Conservation (phyloP, 2,329 filamentous ascomycete species). For the Aspergillus sp. region DNA sequence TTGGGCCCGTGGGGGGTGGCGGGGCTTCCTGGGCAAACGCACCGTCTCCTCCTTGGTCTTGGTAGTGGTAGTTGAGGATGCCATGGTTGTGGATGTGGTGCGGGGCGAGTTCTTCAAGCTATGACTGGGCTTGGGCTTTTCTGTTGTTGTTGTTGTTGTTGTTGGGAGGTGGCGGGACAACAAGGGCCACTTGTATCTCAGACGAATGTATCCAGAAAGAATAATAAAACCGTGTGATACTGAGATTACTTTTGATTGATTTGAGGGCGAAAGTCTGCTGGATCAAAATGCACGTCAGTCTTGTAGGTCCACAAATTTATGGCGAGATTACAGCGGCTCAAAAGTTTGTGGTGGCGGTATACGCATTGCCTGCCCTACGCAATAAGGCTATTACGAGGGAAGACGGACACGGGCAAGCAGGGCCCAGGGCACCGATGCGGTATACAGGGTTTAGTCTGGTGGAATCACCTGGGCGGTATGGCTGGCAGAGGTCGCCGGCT, state of each 20-base stretch:
- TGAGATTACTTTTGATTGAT: conserved; percentile 16
- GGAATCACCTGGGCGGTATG: conserved; percentile 5
- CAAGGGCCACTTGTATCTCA: background rate
- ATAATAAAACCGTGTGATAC: conserved; percentile 3
- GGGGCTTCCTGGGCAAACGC: background rate
- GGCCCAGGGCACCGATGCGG: background rate
- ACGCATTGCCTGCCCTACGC: conserved; percentile 20
- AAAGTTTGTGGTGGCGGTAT: conserved; percentile 6
- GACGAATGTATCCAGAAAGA: background rate
- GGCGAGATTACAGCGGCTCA: conserved; percentile 17
- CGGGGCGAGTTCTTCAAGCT: background rate
- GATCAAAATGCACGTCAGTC: conserved; percentile 19
- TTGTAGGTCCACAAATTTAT: conserved; percentile 13
- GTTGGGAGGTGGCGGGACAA: background rate
- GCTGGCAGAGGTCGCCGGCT: background rate
- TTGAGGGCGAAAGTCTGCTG: conserved; percentile 9
- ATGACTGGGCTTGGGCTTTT: background rate
- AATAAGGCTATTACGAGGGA: conserved; percentile 21
- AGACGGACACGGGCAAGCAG: conserved; percentile 2
- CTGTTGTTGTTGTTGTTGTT: background rate
- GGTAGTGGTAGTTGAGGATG: conserved; percentile 26
- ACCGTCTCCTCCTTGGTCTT: conserved; percentile 28
- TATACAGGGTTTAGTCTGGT: conserved; percentile 12
- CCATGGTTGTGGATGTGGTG: conserved; percentile 21
- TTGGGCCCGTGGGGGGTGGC: background rate